A percentile compares a stretch with the other conserved stretches of the same genome.
These are phyloP conservation scores for Casuarina equisetifolia DNA, from an alignment of 306 rosid species.

Conservation along the genomic window DNA sequence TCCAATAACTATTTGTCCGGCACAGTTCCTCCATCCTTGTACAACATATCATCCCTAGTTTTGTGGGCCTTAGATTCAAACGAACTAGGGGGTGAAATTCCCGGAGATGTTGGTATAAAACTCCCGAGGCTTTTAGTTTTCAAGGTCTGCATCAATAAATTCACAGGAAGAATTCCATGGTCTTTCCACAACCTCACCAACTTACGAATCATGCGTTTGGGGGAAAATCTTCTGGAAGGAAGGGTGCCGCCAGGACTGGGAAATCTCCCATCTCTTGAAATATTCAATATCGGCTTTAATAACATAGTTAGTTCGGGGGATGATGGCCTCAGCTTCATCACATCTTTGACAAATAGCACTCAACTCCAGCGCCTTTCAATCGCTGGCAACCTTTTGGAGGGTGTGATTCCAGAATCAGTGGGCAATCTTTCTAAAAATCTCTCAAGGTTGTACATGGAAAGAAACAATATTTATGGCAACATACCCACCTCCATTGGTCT, in stretches of 20 bases:
- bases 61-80: no score
- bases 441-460: conserved; percentile 57
- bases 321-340: conserved; percentile 50
- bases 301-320: conserved; percentile 46
- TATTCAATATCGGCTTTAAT: conserved; percentile 67
- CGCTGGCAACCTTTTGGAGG: conserved; percentile 55
- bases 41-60: no score
- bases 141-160: conserved; percentile 54
- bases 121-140: conserved; percentile 41
- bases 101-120: no score
- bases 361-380: conserved; percentile 49
- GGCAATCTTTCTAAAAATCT: conserved; percentile 70
- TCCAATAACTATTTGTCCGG: no score
- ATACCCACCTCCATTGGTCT: conserved; percentile 61
- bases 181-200: conserved; percentile 72
- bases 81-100: no score
- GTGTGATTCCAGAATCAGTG: conserved; percentile 61
- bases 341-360: conserved; percentile 61
- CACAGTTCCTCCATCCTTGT: no score
- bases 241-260: conserved; percentile 73
- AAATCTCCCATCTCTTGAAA: conserved; percentile 54
- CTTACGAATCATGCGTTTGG: conserved; percentile 49
- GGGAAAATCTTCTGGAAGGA: conserved; percentile 53
- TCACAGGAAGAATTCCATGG: conserved; percentile 66
- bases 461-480: conserved; percentile 55